Evolutionary conservation across 2,329 filamentous ascomycete species (phyloP).

Genomic region (Botryotinia globosa): DNA sequence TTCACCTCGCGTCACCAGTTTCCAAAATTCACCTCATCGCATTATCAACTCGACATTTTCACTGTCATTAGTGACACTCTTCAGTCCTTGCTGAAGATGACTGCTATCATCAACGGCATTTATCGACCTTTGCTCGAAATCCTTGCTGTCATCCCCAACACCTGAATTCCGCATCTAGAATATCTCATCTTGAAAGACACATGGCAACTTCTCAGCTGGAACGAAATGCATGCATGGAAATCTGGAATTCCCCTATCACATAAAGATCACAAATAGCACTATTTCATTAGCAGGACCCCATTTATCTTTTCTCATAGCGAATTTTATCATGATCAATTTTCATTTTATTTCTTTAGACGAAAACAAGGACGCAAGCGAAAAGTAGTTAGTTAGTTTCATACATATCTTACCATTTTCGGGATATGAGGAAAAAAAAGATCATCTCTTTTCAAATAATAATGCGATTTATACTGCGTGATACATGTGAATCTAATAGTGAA

Average conservation of each 20-base stretch:
- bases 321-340: neutral
- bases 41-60: neutral
- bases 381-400: neutral
- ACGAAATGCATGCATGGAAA: neutral
- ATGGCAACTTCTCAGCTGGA: neutral
- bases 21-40: too few relatives aligned
- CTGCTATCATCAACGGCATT: too few relatives aligned
- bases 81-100: rapidly evolving
- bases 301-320: too few relatives aligned
- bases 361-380: neutral
- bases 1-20: neutral
- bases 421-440: neutral
- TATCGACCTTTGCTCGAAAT: neutral
- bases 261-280: neutral
- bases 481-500: neutral
- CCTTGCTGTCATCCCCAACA: too few relatives aligned
- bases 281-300: neutral
- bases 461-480: neutral
- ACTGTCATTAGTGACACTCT: neutral
- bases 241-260: neutral
- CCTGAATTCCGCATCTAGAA: neutral
- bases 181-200: neutral
- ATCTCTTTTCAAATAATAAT: neutral
- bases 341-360: neutral
- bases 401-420: neutral